These are phyloP conservation scores for Mortierella sp. DNA, from an alignment of 371 early-diverging fungal genomes.

Conservation along the genomic window DNA sequence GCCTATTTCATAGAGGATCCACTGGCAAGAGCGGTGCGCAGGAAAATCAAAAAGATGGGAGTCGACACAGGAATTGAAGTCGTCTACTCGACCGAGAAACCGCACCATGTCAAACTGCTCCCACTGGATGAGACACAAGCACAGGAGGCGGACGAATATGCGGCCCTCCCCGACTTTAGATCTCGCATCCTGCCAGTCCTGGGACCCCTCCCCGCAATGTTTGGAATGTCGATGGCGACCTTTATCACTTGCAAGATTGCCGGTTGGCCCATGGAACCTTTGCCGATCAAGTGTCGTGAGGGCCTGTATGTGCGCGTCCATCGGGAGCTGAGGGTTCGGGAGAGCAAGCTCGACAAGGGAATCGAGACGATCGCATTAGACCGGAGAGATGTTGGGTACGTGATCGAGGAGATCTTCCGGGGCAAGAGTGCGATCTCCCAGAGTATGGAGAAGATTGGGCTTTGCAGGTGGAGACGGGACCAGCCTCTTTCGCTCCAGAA, in stretches of 20 bases:
- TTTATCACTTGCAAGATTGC: constrained; percentile 86
- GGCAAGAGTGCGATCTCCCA: constrained; percentile 86
- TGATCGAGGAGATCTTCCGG: constrained; percentile 92
- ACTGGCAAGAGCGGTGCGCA: constrained; percentile 87
- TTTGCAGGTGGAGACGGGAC: constrained; percentile 83
- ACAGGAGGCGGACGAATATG: constrained; percentile 88
- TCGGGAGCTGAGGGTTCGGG: constrained; percentile 79
- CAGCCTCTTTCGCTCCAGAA: constrained; percentile 80
- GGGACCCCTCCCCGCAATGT: constrained; percentile 93
- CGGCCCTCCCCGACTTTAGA: constrained; percentile 91
- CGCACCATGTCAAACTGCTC: constrained; percentile 84
- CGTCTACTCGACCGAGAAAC: constrained; percentile 94
- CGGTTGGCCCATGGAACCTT: constrained; percentile 81
- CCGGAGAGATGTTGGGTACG: constrained; percentile 81
- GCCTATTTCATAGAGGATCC: constrained; percentile 84
- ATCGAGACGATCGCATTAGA: constrained; percentile 69
- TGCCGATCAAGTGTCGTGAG: constrained; percentile 85
- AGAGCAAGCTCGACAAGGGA: constrained; percentile 59
- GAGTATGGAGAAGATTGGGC: constrained; percentile 77
- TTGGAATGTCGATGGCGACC: constrained; percentile 93
- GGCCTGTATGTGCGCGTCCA: constrained; percentile 80
- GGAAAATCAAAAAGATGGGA: constrained; percentile 75
- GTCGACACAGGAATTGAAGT: constrained; percentile 85
- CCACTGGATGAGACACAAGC: constrained; percentile 85
- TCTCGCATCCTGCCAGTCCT: constrained; percentile 90